phyloP scores from a whole-genome alignment of 2,329 filamentous ascomycete species.

The Fonsecaea pedrosoi region DNA sequence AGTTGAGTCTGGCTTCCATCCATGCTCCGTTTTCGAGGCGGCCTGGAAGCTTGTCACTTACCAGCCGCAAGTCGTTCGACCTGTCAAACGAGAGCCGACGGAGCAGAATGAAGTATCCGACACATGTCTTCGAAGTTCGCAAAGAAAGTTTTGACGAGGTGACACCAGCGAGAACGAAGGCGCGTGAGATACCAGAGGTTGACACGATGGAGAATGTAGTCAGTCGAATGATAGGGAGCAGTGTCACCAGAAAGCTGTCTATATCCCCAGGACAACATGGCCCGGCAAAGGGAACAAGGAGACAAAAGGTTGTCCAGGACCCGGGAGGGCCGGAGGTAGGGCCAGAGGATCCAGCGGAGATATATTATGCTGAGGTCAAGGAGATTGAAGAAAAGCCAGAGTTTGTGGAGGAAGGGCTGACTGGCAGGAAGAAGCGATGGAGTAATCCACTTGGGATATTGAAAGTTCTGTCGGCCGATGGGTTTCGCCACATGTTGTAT shows the following conservation, averaged over 20 bases:
- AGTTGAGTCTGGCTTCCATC: constrained; percentile 82
- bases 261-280: constrained; percentile 18
- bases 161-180: constrained; percentile 23
- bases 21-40: constrained; percentile 76
- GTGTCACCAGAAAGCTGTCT: constrained; percentile 23
- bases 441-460: constrained; percentile 41
- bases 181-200: constrained; percentile 36
- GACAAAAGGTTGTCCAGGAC: constrained; percentile 17
- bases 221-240: constrained; percentile 39
- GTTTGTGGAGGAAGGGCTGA: constrained; percentile 27
- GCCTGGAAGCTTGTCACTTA: constrained; percentile 63
- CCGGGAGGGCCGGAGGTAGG: constrained; percentile 15
- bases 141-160: constrained; percentile 36
- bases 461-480: constrained; percentile 39
- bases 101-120: constrained; percentile 27
- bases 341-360: constrained; percentile 36
- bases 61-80: constrained; percentile 41
- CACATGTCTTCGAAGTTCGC: constrained; percentile 36
- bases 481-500: constrained; percentile 39
- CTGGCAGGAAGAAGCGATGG: constrained; percentile 39
- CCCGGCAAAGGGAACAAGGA: constrained; percentile 14
- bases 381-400: constrained; percentile 26
- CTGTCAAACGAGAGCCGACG: constrained; percentile 29
- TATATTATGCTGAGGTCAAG: constrained; percentile 32
- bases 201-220: constrained; percentile 40